Conservation (phyloP, 495 filamentous ascomycete genomes). For the Aspergillus haitiensis region DNA sequence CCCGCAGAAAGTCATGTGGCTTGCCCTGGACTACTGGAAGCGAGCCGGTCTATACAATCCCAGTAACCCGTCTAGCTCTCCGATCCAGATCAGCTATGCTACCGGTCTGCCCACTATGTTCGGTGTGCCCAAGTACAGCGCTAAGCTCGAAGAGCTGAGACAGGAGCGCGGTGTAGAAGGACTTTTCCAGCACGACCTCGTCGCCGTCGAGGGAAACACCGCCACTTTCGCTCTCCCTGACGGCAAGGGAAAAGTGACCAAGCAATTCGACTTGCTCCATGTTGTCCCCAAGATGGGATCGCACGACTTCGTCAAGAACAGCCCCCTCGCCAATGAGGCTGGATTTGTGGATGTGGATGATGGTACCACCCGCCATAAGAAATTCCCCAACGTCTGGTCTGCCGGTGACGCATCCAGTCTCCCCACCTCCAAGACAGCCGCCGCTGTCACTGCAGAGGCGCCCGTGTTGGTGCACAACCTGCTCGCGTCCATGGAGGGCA, state of each 20-base stretch:
- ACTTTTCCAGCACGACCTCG: slow-evolving; percentile 65
- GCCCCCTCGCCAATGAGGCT: slow-evolving; percentile 56
- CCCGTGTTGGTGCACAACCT: slow-evolving; percentile 61
- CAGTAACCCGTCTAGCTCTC: slow-evolving; percentile 37
- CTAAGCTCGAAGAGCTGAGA: slow-evolving; percentile 59
- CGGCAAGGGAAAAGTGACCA: slow-evolving; percentile 46
- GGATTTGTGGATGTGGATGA: slow-evolving; percentile 67
- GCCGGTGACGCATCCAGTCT: slow-evolving; percentile 65
- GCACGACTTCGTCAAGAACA: slow-evolving; percentile 59
- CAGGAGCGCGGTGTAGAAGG: slow-evolving; percentile 64
- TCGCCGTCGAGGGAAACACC: slow-evolving; percentile 58
- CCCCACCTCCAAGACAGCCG: slow-evolving; percentile 68
- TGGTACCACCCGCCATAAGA: slow-evolving; percentile 59
- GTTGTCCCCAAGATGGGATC: slow-evolving; percentile 63
- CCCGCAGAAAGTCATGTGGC: slow-evolving; percentile 72
- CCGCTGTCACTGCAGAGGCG: slow-evolving; percentile 63
- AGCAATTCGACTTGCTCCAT: slow-evolving; percentile 61
- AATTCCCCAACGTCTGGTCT: slow-evolving; percentile 67
- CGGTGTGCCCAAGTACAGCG: slow-evolving; percentile 67
- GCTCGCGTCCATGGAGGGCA: slow-evolving; percentile 53
- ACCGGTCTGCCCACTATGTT: slow-evolving; percentile 66
- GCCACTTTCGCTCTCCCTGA: slow-evolving; percentile 53
- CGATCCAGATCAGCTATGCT: slow-evolving; percentile 63
- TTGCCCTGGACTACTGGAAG: slow-evolving; percentile 67
- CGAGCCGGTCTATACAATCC: slow-evolving; percentile 57